These are phyloP conservation scores for Nemania sp. DNA, from an alignment of 2,329 filamentous ascomycete species.

Conservation along the genomic window DNA sequence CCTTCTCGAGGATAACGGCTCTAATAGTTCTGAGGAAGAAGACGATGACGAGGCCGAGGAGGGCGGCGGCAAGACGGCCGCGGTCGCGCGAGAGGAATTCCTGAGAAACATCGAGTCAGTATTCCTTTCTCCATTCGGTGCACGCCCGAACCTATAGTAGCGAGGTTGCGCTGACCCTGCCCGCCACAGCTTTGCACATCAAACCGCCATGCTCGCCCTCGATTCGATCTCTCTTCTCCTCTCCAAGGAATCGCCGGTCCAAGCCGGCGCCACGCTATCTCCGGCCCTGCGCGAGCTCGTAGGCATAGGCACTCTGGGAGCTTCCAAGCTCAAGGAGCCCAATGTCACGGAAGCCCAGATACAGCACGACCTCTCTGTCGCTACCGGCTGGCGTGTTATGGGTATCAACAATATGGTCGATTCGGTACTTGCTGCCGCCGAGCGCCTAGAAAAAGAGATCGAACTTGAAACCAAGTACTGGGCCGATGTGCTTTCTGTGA, in stretches of 20 bases:
- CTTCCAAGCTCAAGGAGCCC: constrained; percentile 65
- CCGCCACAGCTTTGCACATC: constrained; percentile 50
- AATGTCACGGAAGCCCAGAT: constrained; percentile 58
- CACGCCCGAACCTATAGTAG: background rate
- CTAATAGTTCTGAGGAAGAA: constrained; percentile 49
- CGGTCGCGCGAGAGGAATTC: constrained; percentile 59
- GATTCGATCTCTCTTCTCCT: constrained; percentile 83
- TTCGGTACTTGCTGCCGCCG: constrained; percentile 71
- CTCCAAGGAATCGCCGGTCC: constrained; percentile 76
- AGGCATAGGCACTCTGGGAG: constrained; percentile 74
- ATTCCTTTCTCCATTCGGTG: too few relatives aligned
- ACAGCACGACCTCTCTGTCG: constrained; percentile 59
- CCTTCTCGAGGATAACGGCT: constrained; percentile 47
- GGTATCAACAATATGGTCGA: constrained; percentile 75
- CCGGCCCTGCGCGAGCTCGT: constrained; percentile 69
- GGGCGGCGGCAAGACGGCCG: constrained; percentile 45
- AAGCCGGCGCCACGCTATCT: constrained; percentile 71
- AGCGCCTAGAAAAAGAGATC: constrained; percentile 75
- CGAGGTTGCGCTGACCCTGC: constrained; percentile 18
- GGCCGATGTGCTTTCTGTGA: constrained; percentile 81
- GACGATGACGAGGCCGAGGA: constrained; percentile 41
- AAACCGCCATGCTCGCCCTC: constrained; percentile 69
- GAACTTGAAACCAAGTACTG: constrained; percentile 83
- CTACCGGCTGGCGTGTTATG: constrained; percentile 76
- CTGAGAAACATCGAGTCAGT: constrained; percentile 61